Conservation (phyloP, 257 asterid species). For the Nicotiana knightiana region DNA sequence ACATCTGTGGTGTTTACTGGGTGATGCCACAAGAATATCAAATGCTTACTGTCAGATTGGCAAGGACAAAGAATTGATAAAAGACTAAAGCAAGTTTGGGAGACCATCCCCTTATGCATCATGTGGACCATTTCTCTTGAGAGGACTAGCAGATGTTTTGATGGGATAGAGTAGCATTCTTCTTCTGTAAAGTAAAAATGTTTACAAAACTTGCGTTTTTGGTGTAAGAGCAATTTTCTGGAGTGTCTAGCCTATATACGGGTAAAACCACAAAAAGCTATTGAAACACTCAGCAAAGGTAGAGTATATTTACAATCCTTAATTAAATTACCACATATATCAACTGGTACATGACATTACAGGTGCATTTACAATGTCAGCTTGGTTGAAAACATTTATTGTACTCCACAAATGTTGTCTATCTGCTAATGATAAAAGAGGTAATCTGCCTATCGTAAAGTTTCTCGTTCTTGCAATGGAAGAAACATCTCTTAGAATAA, state of each 20-base stretch:
- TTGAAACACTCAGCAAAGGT: neutral
- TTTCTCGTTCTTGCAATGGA: neutral
- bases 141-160: neutral
- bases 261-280: neutral
- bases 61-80: neutral
- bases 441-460: neutral
- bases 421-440: neutral
- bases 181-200: neutral
- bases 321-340: neutral
- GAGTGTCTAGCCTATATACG: neutral
- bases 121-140: neutral
- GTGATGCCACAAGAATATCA: neutral
- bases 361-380: neutral
- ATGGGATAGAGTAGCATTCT: neutral
- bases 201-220: neutral
- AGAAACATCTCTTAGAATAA: neutral
- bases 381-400: slow-evolving; percentile 1
- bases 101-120: neutral
- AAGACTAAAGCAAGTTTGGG: neutral
- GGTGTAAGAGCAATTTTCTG: neutral
- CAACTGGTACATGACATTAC: neutral
- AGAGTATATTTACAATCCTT: neutral
- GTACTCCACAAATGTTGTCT: neutral
- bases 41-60: neutral
- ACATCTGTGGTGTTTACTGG: neutral